Percentiles rank a stretch among this genome's conserved stretches.
These are phyloP conservation scores for Catharanthus roseus DNA, from an alignment of 257 asterid genomes.

Conservation along the genomic window DNA sequence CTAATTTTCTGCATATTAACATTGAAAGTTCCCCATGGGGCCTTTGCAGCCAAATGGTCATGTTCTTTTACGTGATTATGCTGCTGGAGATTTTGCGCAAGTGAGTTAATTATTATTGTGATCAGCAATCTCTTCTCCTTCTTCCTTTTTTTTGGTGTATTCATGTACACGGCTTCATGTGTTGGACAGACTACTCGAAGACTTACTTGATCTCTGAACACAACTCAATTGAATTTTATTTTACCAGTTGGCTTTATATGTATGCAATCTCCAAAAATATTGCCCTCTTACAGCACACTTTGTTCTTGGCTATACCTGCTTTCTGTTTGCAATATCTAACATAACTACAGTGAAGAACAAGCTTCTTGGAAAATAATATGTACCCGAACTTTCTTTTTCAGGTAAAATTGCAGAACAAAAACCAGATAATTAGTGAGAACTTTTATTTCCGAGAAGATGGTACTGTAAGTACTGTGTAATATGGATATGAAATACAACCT, in stretches of 20 bases:
- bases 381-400: slow-evolving; percentile 28
- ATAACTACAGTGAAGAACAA: background rate
- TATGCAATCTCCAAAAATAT: background rate
- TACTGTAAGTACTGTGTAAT: slow-evolving; percentile 49
- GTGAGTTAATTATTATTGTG: slow-evolving; percentile 28
- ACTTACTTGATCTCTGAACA: background rate
- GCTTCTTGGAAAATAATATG: slow-evolving; percentile 14
- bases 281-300: background rate
- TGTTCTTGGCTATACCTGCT: no score
- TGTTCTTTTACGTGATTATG: slow-evolving; percentile 72
- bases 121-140: background rate
- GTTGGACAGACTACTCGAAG: background rate
- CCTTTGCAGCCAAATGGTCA: slow-evolving; percentile 67
- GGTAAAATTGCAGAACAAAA: slow-evolving; percentile 63
- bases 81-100: slow-evolving; percentile 74
- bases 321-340: background rate
- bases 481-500: background rate
- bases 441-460: slow-evolving; percentile 74
- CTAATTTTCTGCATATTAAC: slow-evolving; percentile 11
- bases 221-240: background rate
- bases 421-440: slow-evolving; percentile 66
- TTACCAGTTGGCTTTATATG: background rate
- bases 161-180: background rate
- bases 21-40: slow-evolving; percentile 16
- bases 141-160: background rate